phyloP scores from a whole-genome alignment of 305 asterid species.

The Petunia hybrid region DNA sequence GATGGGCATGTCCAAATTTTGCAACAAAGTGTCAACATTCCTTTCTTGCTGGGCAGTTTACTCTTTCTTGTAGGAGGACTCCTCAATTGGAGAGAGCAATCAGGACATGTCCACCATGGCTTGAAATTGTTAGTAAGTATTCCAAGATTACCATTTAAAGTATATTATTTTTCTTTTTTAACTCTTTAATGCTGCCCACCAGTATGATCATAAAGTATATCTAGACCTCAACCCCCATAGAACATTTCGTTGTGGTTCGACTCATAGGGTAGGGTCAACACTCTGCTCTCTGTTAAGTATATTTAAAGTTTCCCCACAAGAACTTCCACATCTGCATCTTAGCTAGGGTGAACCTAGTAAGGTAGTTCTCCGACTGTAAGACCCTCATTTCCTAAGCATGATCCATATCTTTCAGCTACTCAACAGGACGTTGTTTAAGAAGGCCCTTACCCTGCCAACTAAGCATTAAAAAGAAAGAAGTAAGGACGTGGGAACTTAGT shows the following conservation, averaged over 20 bases:
- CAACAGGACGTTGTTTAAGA: too few species aligned
- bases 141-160: background rate
- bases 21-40: conserved; percentile 75
- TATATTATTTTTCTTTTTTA: too few species aligned
- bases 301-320: too few species aligned
- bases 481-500: background rate
- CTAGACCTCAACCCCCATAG: too few species aligned
- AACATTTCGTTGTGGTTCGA: too few species aligned
- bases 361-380: background rate
- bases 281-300: too few species aligned
- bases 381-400: background rate
- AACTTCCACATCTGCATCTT: too few species aligned
- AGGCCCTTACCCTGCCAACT: background rate
- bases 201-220: too few species aligned
- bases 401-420: background rate
- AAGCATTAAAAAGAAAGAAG: background rate
- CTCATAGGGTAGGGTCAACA: too few species aligned
- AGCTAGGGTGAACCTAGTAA: too few species aligned
- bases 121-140: conserved; percentile 60
- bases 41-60: conserved; percentile 76
- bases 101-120: conserved; percentile 53
- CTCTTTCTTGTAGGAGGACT: conserved; percentile 71
- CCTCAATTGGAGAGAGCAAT: conserved; percentile 59
- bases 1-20: conserved; percentile 79
- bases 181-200: too few species aligned